Evolutionary conservation across 139 green algal genomes (phyloP).

Genomic region (Zygnema cylindricum): DNA sequence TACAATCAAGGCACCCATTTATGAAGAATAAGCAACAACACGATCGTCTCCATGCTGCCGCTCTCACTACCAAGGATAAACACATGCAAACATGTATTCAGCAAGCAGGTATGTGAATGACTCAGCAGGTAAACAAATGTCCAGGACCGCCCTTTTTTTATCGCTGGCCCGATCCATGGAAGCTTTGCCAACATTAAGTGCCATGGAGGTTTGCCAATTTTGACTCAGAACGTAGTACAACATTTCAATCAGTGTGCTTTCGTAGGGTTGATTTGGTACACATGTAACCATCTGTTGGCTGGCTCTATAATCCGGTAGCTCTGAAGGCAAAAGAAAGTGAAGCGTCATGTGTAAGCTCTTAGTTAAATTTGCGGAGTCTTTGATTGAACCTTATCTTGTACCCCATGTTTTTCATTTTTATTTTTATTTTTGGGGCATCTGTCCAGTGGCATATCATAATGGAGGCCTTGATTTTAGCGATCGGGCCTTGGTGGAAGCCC

Average conservation of each 20-base stretch:
- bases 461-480: conserved; percentile 85
- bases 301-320: too few relatives aligned
- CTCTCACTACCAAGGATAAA: conserved; percentile 28
- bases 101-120: conserved; percentile 29
- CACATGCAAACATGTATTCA: conserved; percentile 48
- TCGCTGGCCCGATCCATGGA: background rate
- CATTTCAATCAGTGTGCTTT: too few relatives aligned
- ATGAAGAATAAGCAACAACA: conserved; percentile 54
- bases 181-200: background rate
- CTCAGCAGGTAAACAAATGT: background rate
- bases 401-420: too few relatives aligned
- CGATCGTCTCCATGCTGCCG: conserved; percentile 39
- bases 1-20: conserved; percentile 41
- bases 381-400: conserved; percentile 4
- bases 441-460: conserved; percentile 77
- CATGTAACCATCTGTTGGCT: too few relatives aligned
- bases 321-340: too few relatives aligned
- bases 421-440: conserved; percentile 13
- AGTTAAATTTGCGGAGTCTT: background rate
- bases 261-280: too few relatives aligned
- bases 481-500: conserved; percentile 48
- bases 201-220: too few relatives aligned
- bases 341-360: background rate
- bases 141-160: background rate
- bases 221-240: too few relatives aligned